Base-by-base conservation (phyloP, 441 rosid genomes). In the Arabidopsis hybrid region DNA sequence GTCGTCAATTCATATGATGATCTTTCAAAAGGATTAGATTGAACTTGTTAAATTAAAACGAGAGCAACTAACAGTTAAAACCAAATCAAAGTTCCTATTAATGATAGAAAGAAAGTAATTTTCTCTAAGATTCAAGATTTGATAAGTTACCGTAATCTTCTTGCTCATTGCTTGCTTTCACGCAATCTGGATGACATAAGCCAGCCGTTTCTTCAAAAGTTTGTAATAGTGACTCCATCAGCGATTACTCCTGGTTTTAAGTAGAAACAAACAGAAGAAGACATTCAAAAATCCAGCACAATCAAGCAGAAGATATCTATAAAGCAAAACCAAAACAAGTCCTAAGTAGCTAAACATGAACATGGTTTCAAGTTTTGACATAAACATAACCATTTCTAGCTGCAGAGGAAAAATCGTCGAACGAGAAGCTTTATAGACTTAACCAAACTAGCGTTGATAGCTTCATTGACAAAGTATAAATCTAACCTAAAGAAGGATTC, bases 61-160 rank as follows among this genome's bases (percentile, higher is more conserved):
- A 50, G 32, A 50, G 56, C 11, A n/a, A 57, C 13, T 14, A 14
- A 8, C 46, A 11, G 12, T 50, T 35, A 4, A 21, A 56, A 42
- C 35, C 31, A 51, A 71, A 62, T 5, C 52, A 50, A 7, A 38
- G 21, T 39, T 18, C 39, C 32, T 17, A 9, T 5, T 6, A 59
- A 17, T 16, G 31, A 58, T 36, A 14, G 5, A 38, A 52, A 12
- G 34, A 51, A 36, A 31, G 51, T 59, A 38, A 56, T 3, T 12
- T 60, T 13, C n/a, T 18, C 3, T 4, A 51, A 26, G 7, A 51
- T 10, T 56, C 40, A 0, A 34, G 18, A 57, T 34, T 13, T 62
- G 67, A n/a, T 63, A n/a, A 45, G 4, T 45, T 63, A 63, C 69
- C 36, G 21, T 50, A 50, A 60, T 60, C 50, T 5, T 51, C 47